Base-by-base conservation (phyloP, 768 basidiomycete species). In the Piloderma croceum region DNA sequence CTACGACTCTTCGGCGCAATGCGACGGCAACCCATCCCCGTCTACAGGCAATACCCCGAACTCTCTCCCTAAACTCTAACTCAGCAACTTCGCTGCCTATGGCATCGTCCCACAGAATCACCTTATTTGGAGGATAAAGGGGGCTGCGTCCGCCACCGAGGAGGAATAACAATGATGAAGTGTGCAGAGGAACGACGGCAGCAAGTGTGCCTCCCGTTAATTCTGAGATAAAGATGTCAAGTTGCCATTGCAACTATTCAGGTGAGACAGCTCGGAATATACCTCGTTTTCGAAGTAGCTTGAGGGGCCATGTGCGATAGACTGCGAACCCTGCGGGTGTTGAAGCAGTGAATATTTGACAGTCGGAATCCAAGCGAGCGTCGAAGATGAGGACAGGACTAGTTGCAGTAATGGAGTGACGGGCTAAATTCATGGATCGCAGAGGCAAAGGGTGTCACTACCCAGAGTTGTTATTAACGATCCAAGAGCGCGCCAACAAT, bases 111-210 rank as follows among this genome's bases (percentile, higher is more conserved):
- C 89, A 93, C 39, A 94, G 59, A 48, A 93, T 71, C 39, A 92
- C 86, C 66, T 94, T 93, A 64, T 93, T 93, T 21, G 84, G 86
- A 21, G 91, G 86, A 62, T 91, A 93, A 7, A 83, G 74, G 22
- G 90, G 90, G 58, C 86, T 90, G 40, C 81, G 75, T 27, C 90
- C 89, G 33, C 90, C 90, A 36, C 90, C 90, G 40, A 91, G 70
- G 34, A 93, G 78, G 61, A 91, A 90, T 36, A 92, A 69, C 17
- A 93, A 66, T 44, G 88, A 90, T 9, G 88, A 81, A 9, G 80
- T 74, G 54, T 92, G 88, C 41, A 89, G 65, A 3, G 90, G 90
- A 11, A 88, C 72, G 13, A 77, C 84, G 19, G 75, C 70, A n/a
- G 83, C 67, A 1, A 91, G 69, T 2, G 90, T 90, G 21, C 90